phyloP scores from a whole-genome alignment of 2,329 filamentous ascomycete species.

The Verticillium klebahnii region DNA sequence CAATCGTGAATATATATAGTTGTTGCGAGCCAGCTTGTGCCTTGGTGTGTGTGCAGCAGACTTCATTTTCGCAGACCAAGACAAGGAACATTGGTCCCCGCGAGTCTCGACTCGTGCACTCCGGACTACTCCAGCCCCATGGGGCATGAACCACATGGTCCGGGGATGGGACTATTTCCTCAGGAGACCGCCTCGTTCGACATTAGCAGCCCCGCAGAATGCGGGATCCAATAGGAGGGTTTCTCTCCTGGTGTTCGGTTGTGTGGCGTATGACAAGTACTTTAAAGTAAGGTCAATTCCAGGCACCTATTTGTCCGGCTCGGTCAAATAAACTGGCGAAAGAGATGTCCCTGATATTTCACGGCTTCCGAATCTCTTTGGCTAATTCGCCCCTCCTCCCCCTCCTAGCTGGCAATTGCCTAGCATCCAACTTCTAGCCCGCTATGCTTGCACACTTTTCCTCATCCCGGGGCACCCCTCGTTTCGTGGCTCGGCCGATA shows the following conservation, averaged over 20 bases:
- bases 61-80: neutral
- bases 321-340: neutral
- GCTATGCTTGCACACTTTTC: neutral
- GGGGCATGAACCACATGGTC: neutral
- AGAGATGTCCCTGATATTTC: neutral
- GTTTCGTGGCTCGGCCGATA: neutral
- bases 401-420: neutral
- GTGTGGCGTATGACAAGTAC: neutral
- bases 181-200: neutral
- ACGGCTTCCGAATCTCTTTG: neutral
- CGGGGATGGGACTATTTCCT: neutral
- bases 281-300: too few species aligned
- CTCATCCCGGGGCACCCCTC: neutral
- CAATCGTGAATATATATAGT: neutral
- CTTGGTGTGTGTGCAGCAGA: neutral
- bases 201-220: neutral
- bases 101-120: neutral
- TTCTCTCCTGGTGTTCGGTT: neutral
- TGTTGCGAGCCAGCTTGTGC: neutral
- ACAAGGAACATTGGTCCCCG: neutral
- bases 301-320: neutral
- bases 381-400: neutral
- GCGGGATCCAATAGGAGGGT: neutral
- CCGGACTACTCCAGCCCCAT: neutral
- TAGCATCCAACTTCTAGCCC: neutral